These are phyloP conservation scores for Naganishia kalamii DNA, from an alignment of 768 basidiomycete genomes.

Conservation along the genomic window DNA sequence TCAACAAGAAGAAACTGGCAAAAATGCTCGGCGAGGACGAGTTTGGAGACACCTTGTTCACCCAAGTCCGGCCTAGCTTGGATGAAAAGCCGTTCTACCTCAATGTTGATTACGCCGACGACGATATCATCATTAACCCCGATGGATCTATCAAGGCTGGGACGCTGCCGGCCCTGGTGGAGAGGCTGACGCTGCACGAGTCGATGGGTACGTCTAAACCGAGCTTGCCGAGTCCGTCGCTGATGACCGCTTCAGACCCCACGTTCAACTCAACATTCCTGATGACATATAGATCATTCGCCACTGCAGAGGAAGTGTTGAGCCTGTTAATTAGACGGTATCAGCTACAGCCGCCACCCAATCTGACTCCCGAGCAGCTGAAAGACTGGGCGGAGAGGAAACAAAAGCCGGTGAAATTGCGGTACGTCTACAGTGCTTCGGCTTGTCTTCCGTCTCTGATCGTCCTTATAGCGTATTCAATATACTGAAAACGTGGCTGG, in stretches of 20 bases:
- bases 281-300: slow-evolving; percentile 94
- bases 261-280: slow-evolving; percentile 82
- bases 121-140: slow-evolving; percentile 75
- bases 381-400: slow-evolving; percentile 79
- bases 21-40: slow-evolving; percentile 43
- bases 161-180: slow-evolving; percentile 75
- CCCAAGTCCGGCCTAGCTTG: not conserved
- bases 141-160: slow-evolving; percentile 81
- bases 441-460: not conserved
- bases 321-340: slow-evolving; percentile 75
- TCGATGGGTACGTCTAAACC: slow-evolving; percentile 59
- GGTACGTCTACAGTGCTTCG: slow-evolving; percentile 56
- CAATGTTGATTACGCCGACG: slow-evolving; percentile 66
- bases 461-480: slow-evolving; percentile 65
- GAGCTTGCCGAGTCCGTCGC: not conserved
- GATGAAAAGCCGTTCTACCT: slow-evolving; percentile 69
- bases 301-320: slow-evolving; percentile 71
- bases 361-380: slow-evolving; percentile 57
- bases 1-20: slow-evolving; percentile 38
- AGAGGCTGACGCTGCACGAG: slow-evolving; percentile 85
- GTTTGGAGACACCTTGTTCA: slow-evolving; percentile 15
- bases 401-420: slow-evolving; percentile 75
- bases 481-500: slow-evolving; percentile 80
- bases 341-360: slow-evolving; percentile 65
- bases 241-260: slow-evolving; percentile 53